Base-by-base conservation (phyloP, 2,329 filamentous ascomycete genomes). In the Aspergillus calidoustus region DNA sequence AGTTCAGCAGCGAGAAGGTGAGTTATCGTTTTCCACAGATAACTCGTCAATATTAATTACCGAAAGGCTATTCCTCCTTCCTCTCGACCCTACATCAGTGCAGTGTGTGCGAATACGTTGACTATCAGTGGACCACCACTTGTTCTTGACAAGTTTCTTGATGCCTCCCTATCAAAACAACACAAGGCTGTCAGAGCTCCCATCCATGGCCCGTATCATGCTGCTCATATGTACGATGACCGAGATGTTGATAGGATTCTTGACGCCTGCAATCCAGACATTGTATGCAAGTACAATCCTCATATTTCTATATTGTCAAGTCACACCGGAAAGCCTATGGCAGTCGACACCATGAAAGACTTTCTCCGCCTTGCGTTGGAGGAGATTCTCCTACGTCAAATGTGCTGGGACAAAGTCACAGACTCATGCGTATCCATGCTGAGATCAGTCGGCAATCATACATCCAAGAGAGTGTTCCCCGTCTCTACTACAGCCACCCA, bases 171-270 rank as follows among this genome's bases (percentile, higher is more conserved):
- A 43, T 79, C 85, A 49, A 80, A 79, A 55, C 78, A 80, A 49
- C 80, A 80, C 64, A 83, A 84, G 66, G 82, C 81, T 9, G 79
- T 83, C 3, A 77, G 81, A 17, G 86, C 84, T 43, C 81, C 84
- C 7, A 82, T 87, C 19, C 85, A 82, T 66, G 86, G 83, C 6
- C 84, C 86, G 31, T 87, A 87, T 69, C 86, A 88, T 73, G 85
- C 85, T 6, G 74, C 79, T 25, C 86, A 87, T 68, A 75, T 88
- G 7, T 85, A 84, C 69, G 77, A 75, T 61, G 69, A 81, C 49
- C 76, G 76, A 44, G 83, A 87, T 59, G 75, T 86, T 53, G 79
- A 83, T 47, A 79, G 80, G 59, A 84, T 87, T 41, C 71, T 87
- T 30, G 66, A 74, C 34, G 69, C 72, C 4, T 75, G 71, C 66